Conservation (phyloP, 2,329 filamentous ascomycete genomes). For the Calonectria henricotiae region DNA sequence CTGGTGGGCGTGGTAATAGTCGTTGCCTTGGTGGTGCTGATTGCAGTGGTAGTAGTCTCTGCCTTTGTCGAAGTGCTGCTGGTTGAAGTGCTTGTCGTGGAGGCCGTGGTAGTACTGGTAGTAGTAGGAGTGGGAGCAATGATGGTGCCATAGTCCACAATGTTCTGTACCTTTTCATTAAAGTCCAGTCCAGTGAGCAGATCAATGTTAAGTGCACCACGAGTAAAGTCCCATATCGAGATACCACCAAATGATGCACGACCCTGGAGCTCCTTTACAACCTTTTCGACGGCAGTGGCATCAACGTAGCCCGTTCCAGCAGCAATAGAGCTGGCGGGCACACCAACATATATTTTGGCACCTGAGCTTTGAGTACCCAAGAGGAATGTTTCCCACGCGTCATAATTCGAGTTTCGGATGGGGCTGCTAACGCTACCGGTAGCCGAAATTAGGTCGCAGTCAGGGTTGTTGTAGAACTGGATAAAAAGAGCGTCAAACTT, state of each 20-base stretch:
- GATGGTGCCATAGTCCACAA: constrained; percentile 56
- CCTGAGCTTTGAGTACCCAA: constrained; percentile 56
- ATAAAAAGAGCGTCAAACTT: constrained; percentile 64
- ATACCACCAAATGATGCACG: constrained; percentile 63
- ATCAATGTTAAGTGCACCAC: constrained; percentile 54
- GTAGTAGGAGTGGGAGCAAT: background rate
- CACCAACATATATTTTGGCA: constrained; percentile 65
- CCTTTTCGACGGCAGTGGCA: constrained; percentile 54
- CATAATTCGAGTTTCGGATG: constrained; percentile 61
- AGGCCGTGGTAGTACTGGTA: background rate
- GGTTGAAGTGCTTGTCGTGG: background rate
- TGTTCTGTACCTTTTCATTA: constrained; percentile 58
- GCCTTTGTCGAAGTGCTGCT: background rate
- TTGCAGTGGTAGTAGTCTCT: background rate
- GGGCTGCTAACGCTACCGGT: constrained; percentile 51
- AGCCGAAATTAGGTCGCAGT: constrained; percentile 57
- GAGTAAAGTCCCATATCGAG: constrained; percentile 65
- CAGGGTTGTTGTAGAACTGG: constrained; percentile 68
- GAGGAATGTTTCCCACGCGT: constrained; percentile 60
- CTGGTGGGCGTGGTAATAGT: background rate
- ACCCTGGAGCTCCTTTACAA: constrained; percentile 61
- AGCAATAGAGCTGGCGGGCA: constrained; percentile 56
- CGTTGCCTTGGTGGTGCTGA: background rate
- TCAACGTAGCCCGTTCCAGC: constrained; percentile 58
- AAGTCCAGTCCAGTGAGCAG: constrained; percentile 56